These are phyloP conservation scores for Coemansia sp. DNA, from an alignment of 192 early-diverging fungal species.

Conservation along the genomic window DNA sequence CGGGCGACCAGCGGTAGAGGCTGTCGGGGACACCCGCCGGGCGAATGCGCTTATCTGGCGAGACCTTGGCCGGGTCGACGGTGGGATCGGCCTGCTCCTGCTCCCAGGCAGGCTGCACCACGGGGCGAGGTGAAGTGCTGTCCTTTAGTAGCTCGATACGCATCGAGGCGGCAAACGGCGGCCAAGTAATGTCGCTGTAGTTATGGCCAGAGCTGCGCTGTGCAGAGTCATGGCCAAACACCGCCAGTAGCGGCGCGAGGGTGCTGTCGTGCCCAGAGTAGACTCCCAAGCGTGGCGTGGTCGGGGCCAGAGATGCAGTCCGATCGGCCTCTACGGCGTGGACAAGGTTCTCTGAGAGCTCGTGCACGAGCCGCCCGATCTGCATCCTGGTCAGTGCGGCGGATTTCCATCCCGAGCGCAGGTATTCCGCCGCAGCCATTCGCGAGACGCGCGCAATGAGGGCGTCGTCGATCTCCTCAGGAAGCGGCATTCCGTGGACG, in stretches of 20 bases:
- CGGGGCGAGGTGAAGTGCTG: constrained; percentile 14
- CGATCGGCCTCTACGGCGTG: constrained; percentile 29
- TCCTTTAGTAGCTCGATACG: constrained; percentile 44
- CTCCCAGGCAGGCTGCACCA: constrained; percentile 28
- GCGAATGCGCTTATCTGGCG: constrained; percentile 21
- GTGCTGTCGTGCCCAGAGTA: constrained; percentile 50
- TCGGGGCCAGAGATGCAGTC: neutral
- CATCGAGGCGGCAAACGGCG: constrained; percentile 30
- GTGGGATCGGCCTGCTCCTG: constrained; percentile 18
- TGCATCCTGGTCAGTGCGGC: constrained; percentile 23
- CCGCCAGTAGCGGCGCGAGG: constrained; percentile 34
- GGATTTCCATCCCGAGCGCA: constrained; percentile 14
- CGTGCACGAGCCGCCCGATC: constrained; percentile 26
- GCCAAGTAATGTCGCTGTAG: constrained; percentile 15
- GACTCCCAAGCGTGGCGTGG: constrained; percentile 6
- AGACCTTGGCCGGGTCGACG: constrained; percentile 10
- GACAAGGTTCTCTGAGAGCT: constrained; percentile 25
- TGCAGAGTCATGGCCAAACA: constrained; percentile 14
- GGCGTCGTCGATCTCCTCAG: constrained; percentile 17
- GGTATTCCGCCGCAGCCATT: constrained; percentile 13
- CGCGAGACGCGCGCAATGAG: constrained; percentile 18
- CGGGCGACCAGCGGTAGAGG: constrained; percentile 27
- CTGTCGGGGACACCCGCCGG: constrained; percentile 27
- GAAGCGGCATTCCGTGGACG: constrained; percentile 24
- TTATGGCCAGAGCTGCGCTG: neutral